These are phyloP conservation scores for Penicillium diatomitis DNA, from an alignment of 495 filamentous ascomycete genomes.

Conservation along the genomic window DNA sequence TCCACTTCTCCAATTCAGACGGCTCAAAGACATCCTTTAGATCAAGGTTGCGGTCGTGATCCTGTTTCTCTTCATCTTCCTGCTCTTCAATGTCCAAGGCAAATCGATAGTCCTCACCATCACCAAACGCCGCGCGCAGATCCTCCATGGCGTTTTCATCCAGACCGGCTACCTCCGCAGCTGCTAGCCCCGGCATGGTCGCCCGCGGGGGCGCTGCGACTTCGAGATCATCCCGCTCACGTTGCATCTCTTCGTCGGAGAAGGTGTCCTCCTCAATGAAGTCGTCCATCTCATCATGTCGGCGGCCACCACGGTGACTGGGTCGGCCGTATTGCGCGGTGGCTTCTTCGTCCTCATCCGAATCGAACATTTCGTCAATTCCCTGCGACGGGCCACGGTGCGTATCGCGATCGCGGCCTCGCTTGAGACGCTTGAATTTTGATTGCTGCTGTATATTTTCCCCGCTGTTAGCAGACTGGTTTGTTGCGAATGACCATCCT, in stretches of 20 bases:
- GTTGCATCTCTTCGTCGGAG: conserved; percentile 73
- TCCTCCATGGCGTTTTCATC: conserved; percentile 89
- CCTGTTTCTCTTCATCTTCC: conserved; percentile 57
- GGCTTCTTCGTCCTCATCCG: conserved; percentile 79
- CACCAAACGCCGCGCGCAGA: conserved; percentile 91
- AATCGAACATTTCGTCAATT: conserved; percentile 79
- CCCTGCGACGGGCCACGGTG: conserved; percentile 51
- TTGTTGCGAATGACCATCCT: no score
- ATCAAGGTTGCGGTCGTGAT: conserved; percentile 66
- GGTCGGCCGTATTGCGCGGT: conserved; percentile 46
- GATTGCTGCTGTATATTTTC: conserved; percentile 37
- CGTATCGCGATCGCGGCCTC: conserved; percentile 63
- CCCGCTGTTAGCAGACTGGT: conserved; percentile 1
- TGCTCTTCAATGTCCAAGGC: conserved; percentile 75
- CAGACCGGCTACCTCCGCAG: conserved; percentile 61
- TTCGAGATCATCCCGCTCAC: conserved; percentile 76
- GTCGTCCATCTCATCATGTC: conserved; percentile 82
- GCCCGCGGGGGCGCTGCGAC: conserved; percentile 64
- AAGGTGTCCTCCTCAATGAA: conserved; percentile 96
- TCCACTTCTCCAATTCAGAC: conserved; percentile 81
- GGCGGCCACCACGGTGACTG: conserved; percentile 39
- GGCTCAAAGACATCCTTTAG: conserved; percentile 98
- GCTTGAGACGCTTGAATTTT: conserved; percentile 93
- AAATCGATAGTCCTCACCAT: conserved; percentile 91
- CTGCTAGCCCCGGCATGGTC: conserved; percentile 47